Percentiles rank a stretch among this genome's conserved stretches.
phyloP scores from a whole-genome alignment of 78 protist genomes.

The Dictyostelium brefeldianum region DNA sequence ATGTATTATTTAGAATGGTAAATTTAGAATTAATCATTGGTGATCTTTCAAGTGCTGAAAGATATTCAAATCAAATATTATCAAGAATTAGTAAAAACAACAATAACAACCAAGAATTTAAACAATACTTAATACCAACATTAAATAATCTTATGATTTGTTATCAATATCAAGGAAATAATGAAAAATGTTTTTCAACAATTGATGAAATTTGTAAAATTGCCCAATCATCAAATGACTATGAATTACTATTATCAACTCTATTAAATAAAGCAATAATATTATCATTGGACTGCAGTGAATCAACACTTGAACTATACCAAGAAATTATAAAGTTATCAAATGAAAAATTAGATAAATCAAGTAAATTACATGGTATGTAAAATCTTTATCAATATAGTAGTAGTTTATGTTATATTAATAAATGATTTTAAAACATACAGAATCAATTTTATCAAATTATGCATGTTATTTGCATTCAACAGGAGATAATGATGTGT shows the following conservation, averaged over 20 bases:
- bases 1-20: constrained; percentile 60
- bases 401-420: background rate
- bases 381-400: background rate
- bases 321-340: constrained; percentile 6
- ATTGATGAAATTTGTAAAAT: constrained; percentile 23
- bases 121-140: constrained; percentile 45
- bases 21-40: constrained; percentile 55
- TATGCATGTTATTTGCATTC: constrained; percentile 64
- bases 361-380: constrained; percentile 37
- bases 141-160: constrained; percentile 19
- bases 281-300: constrained; percentile 25
- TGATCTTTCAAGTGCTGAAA: constrained; percentile 25
- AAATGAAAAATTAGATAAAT: constrained; percentile 6
- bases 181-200: background rate
- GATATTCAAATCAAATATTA: background rate
- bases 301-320: constrained; percentile 14
- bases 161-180: constrained; percentile 51
- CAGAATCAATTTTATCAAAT: constrained; percentile 51
- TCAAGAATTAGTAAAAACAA: background rate
- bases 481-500: constrained; percentile 15
- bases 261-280: constrained; percentile 52
- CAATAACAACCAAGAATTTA: background rate
- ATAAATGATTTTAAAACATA: background rate
- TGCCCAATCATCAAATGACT: constrained; percentile 1
- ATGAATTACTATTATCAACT: constrained; percentile 15